Evolutionary conservation across 306 rosid species (phyloP), one percentile per base, ranked within the genome.

Genomic region (Prunus mume): DNA sequence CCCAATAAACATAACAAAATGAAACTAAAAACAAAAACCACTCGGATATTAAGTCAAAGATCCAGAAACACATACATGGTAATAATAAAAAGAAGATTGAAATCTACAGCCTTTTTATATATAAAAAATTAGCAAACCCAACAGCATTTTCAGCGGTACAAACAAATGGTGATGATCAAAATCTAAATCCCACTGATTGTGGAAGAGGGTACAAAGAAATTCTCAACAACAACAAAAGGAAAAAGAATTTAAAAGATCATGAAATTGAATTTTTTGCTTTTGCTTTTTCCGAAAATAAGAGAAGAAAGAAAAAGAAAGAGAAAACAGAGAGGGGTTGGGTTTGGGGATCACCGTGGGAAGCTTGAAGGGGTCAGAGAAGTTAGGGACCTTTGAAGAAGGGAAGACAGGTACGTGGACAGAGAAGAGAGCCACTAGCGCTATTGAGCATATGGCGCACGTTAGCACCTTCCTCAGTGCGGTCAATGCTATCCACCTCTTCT

Each of bases 391-490:
- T 52, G 88, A 86, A 2, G 95, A 84, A 81, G 95, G 86, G 57
- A 90, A 88, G 7, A 84, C 76, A 49, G 87, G 91, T 9, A 90
- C 81, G 34, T 87, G 97, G 49, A 82, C 85, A 32, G 91, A 87
- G 86, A 90, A 80, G 57, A 95, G 77, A 45, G 86, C 87, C 55
- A 87, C 76, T 2, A 88, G 41, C 49, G 86, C 88, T 67, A 92
- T 79, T 3, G 88, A 75, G 56, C 88, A 89, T 32, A 92, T 74
- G 38, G 97, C 88, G 80, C 83, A 89, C 30, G 81, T 87, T 34
- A 95, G 78, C 77, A 90, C 80, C 87, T 81, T 92, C 84, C 97
- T 83, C 27, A 88, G 66, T 71, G 87, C 75, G 32, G 25, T 60
- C 77, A 89, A 76, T 22, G 90, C 76, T 68, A 77, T 74, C 82